phyloP scores from a whole-genome alignment of 2,329 filamentous ascomycete species.

The Calonectria leucothoes region DNA sequence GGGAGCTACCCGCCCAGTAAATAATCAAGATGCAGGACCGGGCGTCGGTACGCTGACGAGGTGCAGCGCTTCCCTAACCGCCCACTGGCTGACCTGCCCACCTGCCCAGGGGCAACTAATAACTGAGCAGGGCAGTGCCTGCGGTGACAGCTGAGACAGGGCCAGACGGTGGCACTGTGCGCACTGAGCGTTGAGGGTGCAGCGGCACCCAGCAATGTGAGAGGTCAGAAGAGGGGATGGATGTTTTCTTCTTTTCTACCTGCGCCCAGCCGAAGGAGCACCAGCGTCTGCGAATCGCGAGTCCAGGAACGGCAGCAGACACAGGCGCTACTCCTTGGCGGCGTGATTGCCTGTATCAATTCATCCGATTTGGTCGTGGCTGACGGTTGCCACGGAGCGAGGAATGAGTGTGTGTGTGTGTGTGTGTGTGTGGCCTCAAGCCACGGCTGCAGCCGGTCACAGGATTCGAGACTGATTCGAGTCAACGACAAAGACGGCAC shows the following conservation, averaged over 20 bases:
- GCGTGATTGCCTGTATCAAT: neutral
- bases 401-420: no score
- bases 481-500: neutral
- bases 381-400: slow-evolving; percentile 5
- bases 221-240: neutral
- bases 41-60: neutral
- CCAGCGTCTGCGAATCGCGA: neutral
- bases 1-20: slow-evolving; percentile 13
- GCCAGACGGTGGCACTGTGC: neutral
- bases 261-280: neutral
- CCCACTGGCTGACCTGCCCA: neutral
- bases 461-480: neutral
- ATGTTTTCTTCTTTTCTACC: neutral
- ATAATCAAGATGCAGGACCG: slow-evolving; percentile 8
- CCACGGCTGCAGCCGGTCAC: neutral
- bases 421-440: neutral
- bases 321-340: neutral
- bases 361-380: neutral
- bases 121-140: neutral
- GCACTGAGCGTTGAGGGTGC: neutral
- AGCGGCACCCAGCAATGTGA: neutral
- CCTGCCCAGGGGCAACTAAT: neutral
- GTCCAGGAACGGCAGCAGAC: neutral
- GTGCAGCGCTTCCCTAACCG: neutral
- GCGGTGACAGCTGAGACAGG: neutral